Conservation (phyloP, 108 stramenopile species). For the Skeletonema marinoi region DNA sequence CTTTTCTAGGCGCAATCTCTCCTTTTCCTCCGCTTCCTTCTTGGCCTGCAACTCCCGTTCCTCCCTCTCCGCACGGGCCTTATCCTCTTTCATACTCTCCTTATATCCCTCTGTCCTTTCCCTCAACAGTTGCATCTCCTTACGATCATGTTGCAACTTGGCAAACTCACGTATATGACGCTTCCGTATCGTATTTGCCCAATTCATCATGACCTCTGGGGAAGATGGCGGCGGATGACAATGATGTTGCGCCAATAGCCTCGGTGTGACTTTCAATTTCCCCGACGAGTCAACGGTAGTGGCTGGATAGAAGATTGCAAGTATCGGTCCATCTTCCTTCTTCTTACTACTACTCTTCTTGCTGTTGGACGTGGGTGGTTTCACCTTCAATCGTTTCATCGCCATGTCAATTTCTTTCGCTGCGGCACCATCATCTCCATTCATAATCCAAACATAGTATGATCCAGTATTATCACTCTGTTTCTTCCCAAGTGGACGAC, state of each 20-base stretch:
- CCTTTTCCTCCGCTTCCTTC: conserved; percentile 45
- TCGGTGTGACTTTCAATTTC: conserved; percentile 22
- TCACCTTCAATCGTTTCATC: conserved; percentile 65
- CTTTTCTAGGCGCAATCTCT: conserved; percentile 31
- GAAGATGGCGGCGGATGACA: conserved; percentile 72
- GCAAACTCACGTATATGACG: conserved; percentile 70
- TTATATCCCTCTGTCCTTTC: conserved; percentile 75
- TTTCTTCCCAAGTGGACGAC: conserved; percentile 55
- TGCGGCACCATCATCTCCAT: conserved; percentile 10
- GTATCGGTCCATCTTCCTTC: conserved; percentile 39
- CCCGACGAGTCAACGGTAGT: conserved; percentile 22
- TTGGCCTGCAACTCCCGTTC: conserved; percentile 5
- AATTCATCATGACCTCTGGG: conserved; percentile 54
- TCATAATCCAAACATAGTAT: conserved; percentile 70
- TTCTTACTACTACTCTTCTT: conserved; percentile 37
- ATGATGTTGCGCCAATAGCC: conserved; percentile 78
- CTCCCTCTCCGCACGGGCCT: conserved; percentile 40
- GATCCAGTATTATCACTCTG: conserved; percentile 46
- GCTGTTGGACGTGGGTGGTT: conserved; percentile 21
- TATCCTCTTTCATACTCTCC: conserved; percentile 57
- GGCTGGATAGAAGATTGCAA: conserved; percentile 66
- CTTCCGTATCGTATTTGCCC: conserved; percentile 71
- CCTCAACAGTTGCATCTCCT: conserved; percentile 50
- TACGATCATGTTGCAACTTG: conserved; percentile 54
- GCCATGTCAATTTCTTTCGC: conserved; percentile 57